Evolutionary conservation across 129 eudicot species (phyloP).

Genomic region (Sambucus nigra): DNA sequence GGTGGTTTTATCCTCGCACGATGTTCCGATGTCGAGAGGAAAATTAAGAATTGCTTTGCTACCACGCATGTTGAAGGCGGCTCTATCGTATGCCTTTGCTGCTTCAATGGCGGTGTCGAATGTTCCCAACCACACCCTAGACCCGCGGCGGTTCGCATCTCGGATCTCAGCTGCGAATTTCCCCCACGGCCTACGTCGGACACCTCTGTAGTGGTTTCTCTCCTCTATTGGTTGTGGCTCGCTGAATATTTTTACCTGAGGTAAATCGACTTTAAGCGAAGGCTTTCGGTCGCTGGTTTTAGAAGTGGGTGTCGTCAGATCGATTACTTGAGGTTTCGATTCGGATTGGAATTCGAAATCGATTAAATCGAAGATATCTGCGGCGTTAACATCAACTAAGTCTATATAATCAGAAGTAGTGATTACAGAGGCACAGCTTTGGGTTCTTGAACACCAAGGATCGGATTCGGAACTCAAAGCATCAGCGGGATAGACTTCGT

Average conservation of each 20-base stretch:
- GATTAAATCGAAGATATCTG: constrained; percentile 8
- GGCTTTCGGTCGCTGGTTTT: constrained; percentile 22
- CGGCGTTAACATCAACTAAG: background rate
- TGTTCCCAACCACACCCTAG: constrained; percentile 72
- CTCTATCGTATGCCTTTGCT: constrained; percentile 65
- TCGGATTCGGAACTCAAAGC: constrained; percentile 11
- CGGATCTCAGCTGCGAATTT: constrained; percentile 81
- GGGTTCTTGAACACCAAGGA: constrained; percentile 13
- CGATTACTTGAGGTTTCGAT: constrained; percentile 8
- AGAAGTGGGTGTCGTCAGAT: background rate
- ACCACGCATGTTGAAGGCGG: constrained; percentile 63
- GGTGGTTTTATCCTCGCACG: constrained; percentile 3
- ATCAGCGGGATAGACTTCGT: constrained; percentile 17
- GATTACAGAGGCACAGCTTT: constrained; percentile 11
- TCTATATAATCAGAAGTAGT: constrained; percentile 14
- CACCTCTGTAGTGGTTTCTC: constrained; percentile 48
- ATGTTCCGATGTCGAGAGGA: constrained; percentile 45
- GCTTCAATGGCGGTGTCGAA: constrained; percentile 62
- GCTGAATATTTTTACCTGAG: constrained; percentile 16
- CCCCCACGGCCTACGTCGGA: constrained; percentile 74
- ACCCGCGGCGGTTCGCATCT: constrained; percentile 52
- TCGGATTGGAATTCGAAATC: background rate
- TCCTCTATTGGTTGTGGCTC: constrained; percentile 1
- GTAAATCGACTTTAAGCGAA: constrained; percentile 14
- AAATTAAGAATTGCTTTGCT: constrained; percentile 67